These are phyloP conservation scores for apple (Malus domestica) DNA, from an alignment of 306 rosid species.

Conservation along the genomic window DNA sequence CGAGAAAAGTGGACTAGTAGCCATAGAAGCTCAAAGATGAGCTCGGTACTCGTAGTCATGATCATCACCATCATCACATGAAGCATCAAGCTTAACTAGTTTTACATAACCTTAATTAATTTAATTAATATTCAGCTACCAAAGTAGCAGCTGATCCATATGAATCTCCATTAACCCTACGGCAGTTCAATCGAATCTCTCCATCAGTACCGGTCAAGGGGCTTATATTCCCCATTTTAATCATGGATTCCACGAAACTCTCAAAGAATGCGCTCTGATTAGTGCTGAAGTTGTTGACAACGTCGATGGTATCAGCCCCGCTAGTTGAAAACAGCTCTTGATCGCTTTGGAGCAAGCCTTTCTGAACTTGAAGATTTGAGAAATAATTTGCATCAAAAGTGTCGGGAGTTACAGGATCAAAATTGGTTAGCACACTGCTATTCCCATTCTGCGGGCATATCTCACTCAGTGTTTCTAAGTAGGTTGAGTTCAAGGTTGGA, in stretches of 20 bases:
- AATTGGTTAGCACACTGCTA: background rate
- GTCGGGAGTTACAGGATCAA: background rate
- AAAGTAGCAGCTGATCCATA: background rate
- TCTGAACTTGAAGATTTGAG: slow-evolving; percentile 4
- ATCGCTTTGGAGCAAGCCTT: slow-evolving; percentile 12
- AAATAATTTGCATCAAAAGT: slow-evolving; percentile 10
- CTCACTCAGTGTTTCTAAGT: background rate
- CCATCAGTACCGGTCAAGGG: slow-evolving; percentile 6
- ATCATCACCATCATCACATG: background rate
- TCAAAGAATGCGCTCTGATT: slow-evolving; percentile 5
- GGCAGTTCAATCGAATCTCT: slow-evolving; percentile 19
- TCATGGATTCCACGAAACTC: slow-evolving; percentile 17
- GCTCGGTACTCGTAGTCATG: background rate
- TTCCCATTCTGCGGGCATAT: slow-evolving; percentile 12
- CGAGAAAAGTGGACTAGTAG: background rate
- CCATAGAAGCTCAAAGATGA: background rate
- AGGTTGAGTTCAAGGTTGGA: slow-evolving; percentile 6
- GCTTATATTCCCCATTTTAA: slow-evolving; percentile 18
- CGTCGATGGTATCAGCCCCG: background rate
- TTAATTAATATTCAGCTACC: slow-evolving; percentile 5
- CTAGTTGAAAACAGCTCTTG: slow-evolving; percentile 12
- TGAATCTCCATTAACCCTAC: background rate
- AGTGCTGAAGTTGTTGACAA: background rate
- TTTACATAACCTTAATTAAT: background rate
- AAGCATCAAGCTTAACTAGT: background rate